A percentile compares a stretch with the other conserved stretches of the same genome.
These are phyloP conservation scores for Schwanniomyces polymorphus DNA, from an alignment of 805 yeast genomes.

Conservation along the genomic window DNA sequence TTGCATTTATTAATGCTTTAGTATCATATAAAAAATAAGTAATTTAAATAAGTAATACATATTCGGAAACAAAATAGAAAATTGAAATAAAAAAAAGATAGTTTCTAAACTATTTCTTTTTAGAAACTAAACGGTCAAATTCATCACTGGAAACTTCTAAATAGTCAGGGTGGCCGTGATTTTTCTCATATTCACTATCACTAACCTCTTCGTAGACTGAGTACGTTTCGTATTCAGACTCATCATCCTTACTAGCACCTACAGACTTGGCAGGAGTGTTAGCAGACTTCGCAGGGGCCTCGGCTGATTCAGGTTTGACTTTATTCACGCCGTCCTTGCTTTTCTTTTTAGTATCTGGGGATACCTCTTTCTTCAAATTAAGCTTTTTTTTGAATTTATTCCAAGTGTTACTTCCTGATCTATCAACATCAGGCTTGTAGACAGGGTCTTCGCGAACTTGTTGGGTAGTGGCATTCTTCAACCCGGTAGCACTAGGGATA, in stretches of 20 bases:
- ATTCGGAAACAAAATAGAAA: neutral
- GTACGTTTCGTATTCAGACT: slow-evolving; percentile 19
- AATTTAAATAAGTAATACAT: neutral
- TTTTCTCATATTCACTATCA: slow-evolving; percentile 44
- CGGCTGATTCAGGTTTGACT: neutral
- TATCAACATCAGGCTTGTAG: neutral
- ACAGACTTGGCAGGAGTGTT: neutral
- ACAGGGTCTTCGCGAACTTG: neutral
- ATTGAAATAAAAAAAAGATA: neutral
- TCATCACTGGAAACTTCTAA: slow-evolving; percentile 34
- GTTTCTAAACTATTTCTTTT: neutral
- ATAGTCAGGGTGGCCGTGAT: slow-evolving; percentile 51
- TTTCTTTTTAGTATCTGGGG: neutral
- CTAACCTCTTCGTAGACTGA: slow-evolving; percentile 49
- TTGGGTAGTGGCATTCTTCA: neutral
- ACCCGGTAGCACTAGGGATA: neutral
- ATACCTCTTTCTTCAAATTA: neutral
- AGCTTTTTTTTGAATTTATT: slow-evolving; percentile 6
- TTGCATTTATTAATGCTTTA: neutral
- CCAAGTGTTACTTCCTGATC: slow-evolving; percentile 1
- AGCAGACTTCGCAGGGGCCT: neutral
- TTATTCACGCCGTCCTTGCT: neutral
- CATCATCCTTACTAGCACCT: neutral
- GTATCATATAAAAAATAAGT: neutral
- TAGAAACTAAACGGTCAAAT: slow-evolving; percentile 9